Evolutionary conservation across 352 stramenopile species (phyloP), one percentile per base, ranked within the genome.

Genomic region (Phytophthora sp.): DNA sequence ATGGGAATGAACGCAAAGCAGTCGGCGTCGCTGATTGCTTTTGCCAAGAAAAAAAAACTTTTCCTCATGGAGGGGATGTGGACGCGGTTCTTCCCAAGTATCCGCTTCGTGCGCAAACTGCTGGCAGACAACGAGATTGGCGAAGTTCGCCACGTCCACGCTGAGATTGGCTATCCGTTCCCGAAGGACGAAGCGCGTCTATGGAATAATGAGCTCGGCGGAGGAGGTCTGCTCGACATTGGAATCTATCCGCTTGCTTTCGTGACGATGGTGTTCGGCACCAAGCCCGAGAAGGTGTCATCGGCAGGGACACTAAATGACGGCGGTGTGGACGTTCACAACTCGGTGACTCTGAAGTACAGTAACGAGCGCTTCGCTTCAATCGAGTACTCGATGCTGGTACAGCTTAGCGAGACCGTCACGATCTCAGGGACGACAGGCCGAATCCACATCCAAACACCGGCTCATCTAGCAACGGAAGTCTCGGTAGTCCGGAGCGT

Each of bases 61-160:
- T 94, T 96, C 63, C 61, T 96, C 17, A 76, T 96, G 68, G 87
- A 96, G 69, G 86, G 86, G 15, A 86, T 89, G 79, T 96, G 85
- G 89, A 94, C 88, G 18, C 74, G 88, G 8, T 96, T 95, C 61
- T 96, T 96, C 54, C 88, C 88, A 1, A 78, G 70, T 2, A 72
- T 90, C 15, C 76, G 76, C 23, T 75, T 81, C 43, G 84, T 90
- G 11, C 76, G 83, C 2, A 52, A 89, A 45, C 48, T 93, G n/a
- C 45, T 96, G 18, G 54, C 49, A 4, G 46, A 76, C 2, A 76
- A 77, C 10, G 62, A 54, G 23, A 94, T 96, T 24, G 88, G 85
- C 7, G 68, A 89, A 9, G 72, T 95, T 1, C 84, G 82, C 39
- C 72, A 87, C 35, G 77, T 95, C 15, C 72, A 90, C 39, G 74